phyloP scores from a whole-genome alignment of 371 early-diverging fungal genomes.

The Dinochytrium kinnereticum region DNA sequence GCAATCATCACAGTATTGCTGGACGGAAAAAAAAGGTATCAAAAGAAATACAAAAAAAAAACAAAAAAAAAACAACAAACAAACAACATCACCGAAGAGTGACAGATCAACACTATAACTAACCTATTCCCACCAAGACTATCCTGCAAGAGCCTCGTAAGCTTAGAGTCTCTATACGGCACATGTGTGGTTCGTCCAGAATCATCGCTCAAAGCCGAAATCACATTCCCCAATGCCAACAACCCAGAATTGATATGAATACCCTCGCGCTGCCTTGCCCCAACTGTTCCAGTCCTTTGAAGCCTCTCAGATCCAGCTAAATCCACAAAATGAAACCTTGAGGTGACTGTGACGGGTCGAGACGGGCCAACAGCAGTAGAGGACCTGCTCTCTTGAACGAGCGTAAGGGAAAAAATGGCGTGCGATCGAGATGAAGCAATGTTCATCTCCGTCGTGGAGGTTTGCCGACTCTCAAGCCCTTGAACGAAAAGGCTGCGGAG shows the following conservation, averaged over 20 bases:
- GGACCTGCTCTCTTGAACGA: conserved; percentile 40
- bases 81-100: too few species aligned
- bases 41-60: background rate
- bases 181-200: conserved; percentile 62
- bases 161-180: conserved; percentile 96
- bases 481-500: conserved; percentile 14
- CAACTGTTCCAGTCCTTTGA: conserved; percentile 87
- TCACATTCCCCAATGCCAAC: conserved; percentile 97
- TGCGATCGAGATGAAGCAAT: conserved; percentile 93
- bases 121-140: conserved; percentile 46
- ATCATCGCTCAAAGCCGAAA: conserved; percentile 80
- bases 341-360: conserved; percentile 47
- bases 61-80: background rate
- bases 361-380: background rate
- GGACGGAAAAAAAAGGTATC: background rate
- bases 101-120: background rate
- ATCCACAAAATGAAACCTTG: conserved; percentile 98
- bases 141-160: conserved; percentile 84
- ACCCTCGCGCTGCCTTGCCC: conserved; percentile 71
- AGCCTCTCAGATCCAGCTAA: conserved; percentile 81
- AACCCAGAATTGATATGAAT: conserved; percentile 92
- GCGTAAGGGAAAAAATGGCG: conserved; percentile 89
- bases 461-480: conserved; percentile 76
- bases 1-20: conserved; percentile 87
- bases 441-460: conserved; percentile 96